Conservation (phyloP, 306 rosid species). For the Delonix regia region DNA sequence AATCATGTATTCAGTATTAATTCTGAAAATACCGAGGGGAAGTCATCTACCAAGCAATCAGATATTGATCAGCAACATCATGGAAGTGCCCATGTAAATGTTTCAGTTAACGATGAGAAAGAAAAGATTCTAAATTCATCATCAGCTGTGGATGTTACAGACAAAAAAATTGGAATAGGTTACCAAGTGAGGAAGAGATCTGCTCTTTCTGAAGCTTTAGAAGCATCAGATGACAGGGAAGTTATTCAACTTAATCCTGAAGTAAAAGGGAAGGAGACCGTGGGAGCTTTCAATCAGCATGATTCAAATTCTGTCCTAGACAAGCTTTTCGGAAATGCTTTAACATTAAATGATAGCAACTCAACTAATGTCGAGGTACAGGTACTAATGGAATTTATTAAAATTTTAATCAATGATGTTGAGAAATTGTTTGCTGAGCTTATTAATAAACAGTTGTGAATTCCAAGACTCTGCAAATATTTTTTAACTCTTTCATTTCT, state of each 20-base stretch:
- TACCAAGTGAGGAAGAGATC: conserved; percentile 51
- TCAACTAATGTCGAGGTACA: conserved; percentile 62
- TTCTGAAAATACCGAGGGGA: conserved; percentile 52
- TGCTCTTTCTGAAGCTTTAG: conserved; percentile 56
- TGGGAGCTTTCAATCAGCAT: conserved; percentile 48
- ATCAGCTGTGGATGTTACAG: conserved; percentile 51
- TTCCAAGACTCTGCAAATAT: not conserved
- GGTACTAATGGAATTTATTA: conserved; percentile 41
- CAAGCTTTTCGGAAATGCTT: conserved; percentile 69
- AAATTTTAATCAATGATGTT: not conserved
- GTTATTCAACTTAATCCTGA: conserved; percentile 52
- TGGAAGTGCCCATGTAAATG: conserved; percentile 48
- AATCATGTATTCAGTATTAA: conserved; percentile 42
- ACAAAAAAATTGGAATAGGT: conserved; percentile 45
- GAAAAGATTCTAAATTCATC: conserved; percentile 47
- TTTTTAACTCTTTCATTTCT: not conserved
- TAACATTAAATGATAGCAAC: conserved; percentile 50
- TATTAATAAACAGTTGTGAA: not conserved
- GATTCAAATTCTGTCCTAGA: conserved; percentile 69
- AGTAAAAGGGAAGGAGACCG: conserved; percentile 49
- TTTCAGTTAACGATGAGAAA: conserved; percentile 48
- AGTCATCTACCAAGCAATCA: conserved; percentile 47
- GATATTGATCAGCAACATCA: conserved; percentile 50
- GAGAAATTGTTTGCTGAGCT: not conserved
- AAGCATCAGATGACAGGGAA: conserved; percentile 61